Conservation (phyloP, 108 stramenopile species). For the Cyclostephanos invisitatus region DNA sequence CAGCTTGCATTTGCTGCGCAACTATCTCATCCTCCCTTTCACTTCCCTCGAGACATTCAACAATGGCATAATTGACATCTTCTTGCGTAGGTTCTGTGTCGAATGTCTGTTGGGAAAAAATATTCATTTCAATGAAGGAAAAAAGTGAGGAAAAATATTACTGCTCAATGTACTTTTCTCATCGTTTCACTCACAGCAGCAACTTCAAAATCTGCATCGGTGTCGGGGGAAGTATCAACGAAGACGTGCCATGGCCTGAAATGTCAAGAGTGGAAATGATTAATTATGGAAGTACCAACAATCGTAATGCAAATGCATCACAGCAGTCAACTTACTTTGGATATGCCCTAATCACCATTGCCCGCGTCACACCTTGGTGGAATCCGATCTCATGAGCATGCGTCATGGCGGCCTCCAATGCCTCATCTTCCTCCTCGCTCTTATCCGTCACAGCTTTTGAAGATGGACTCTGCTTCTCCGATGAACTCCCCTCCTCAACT, state of each 20-base stretch:
- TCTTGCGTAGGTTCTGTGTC: conserved; percentile 78
- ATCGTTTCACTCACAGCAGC: conserved; percentile 28
- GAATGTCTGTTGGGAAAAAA: conserved; percentile 53
- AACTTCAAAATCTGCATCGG: conserved; percentile 87
- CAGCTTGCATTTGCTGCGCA: conserved; percentile 90
- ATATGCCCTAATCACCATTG: conserved; percentile 89
- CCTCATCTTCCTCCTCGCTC: conserved; percentile 56
- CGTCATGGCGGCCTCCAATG: conserved; percentile 79
- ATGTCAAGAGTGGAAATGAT: not conserved
- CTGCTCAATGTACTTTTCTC: not conserved
- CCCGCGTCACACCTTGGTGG: conserved; percentile 81
- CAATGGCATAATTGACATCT: conserved; percentile 81
- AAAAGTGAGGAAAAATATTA: not conserved
- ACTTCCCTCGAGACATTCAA: conserved; percentile 89
- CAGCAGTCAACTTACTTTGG: conserved; percentile 62
- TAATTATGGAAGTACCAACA: conserved; percentile 7
- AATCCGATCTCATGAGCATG: conserved; percentile 77
- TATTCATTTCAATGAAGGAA: not conserved
- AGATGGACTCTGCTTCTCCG: conserved; percentile 8
- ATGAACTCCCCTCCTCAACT: conserved; percentile 1
- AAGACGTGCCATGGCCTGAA: conserved; percentile 88
- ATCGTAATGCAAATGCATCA: not conserved
- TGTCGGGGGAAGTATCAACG: conserved; percentile 85
- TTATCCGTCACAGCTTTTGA: conserved; percentile 10
- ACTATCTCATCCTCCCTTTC: conserved; percentile 88